These are phyloP conservation scores for Volvariella volvacea DNA, from an alignment of 1,284 basidiomycete species.

Conservation along the genomic window DNA sequence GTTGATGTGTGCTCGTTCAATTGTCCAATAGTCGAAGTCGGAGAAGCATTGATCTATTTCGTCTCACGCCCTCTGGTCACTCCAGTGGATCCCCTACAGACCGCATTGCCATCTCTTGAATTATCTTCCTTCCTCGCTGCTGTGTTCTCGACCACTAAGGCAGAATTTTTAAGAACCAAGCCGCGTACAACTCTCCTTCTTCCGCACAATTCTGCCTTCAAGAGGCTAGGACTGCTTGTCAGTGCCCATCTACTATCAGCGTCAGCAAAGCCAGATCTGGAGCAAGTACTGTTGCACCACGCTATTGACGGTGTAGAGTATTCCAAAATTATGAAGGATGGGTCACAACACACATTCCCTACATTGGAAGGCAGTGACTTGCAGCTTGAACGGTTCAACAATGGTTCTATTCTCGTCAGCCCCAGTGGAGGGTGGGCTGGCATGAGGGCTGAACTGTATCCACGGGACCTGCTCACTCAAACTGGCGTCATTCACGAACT, in stretches of 20 bases:
- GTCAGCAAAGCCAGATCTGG: conserved; percentile 71
- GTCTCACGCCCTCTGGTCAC: conserved; percentile 79
- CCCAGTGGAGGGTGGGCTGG: conserved; percentile 74
- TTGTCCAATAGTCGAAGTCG: conserved; percentile 57
- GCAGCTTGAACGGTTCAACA: conserved; percentile 44
- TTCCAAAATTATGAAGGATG: conserved; percentile 50
- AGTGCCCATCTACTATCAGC: conserved; percentile 82
- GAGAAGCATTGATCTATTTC: conserved; percentile 86
- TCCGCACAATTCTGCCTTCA: conserved; percentile 86
- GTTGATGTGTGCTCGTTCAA: not conserved
- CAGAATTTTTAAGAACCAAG: conserved; percentile 58
- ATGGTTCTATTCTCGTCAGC: conserved; percentile 45
- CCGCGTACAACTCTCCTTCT: conserved; percentile 82
- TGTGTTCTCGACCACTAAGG: conserved; percentile 78
- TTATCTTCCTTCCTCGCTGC: conserved; percentile 89
- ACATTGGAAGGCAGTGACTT: conserved; percentile 74
- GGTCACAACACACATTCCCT: conserved; percentile 61
- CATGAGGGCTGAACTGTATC: conserved; percentile 51
- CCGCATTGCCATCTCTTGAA: conserved; percentile 77
- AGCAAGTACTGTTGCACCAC: conserved; percentile 83
- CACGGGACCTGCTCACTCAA: conserved; percentile 68
- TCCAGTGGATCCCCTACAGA: conserved; percentile 77
- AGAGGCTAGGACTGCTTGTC: conserved; percentile 75
- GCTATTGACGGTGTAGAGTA: conserved; percentile 78
- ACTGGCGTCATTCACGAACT: conserved; percentile 93